Conservation (phyloP, 1,139 yeast species). For the Saccharomyces hybrid region DNA sequence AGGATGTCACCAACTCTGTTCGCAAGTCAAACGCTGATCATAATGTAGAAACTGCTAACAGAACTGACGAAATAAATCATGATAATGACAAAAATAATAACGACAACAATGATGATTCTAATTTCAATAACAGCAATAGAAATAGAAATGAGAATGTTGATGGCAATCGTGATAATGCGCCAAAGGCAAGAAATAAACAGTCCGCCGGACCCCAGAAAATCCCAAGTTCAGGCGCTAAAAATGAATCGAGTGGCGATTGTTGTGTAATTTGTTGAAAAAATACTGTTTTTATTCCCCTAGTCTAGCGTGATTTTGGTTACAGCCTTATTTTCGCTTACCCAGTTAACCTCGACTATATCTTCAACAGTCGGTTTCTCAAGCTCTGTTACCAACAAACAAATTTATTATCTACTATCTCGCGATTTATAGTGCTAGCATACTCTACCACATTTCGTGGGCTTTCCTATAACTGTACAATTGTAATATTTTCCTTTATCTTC, state of each 20-base stretch:
- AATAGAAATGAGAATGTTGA: background rate
- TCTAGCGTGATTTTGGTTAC: background rate
- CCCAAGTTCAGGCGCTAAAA: slow-evolving; percentile 5
- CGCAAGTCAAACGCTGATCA: background rate
- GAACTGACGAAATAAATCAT: background rate
- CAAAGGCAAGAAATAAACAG: background rate
- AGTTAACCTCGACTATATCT: too few relatives aligned
- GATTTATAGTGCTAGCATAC: background rate
- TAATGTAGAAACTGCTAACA: background rate
- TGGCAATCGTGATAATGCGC: background rate
- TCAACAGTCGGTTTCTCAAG: background rate
- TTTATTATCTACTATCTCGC: too few relatives aligned
- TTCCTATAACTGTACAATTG: background rate
- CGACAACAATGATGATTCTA: background rate
- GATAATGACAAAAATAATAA: background rate
- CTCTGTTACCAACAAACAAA: background rate
- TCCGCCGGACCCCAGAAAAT: slow-evolving; percentile 11
- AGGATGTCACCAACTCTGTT: background rate
- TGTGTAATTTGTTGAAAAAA: slow-evolving; percentile 15
- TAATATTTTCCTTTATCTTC: background rate
- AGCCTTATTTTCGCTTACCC: background rate
- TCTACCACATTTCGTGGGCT: background rate
- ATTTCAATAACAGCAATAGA: background rate
- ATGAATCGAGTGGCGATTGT: slow-evolving; percentile 18
- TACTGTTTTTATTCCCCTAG: background rate